Conservation (phyloP, 257 asterid species). For the Hygrophila difformis region DNA sequence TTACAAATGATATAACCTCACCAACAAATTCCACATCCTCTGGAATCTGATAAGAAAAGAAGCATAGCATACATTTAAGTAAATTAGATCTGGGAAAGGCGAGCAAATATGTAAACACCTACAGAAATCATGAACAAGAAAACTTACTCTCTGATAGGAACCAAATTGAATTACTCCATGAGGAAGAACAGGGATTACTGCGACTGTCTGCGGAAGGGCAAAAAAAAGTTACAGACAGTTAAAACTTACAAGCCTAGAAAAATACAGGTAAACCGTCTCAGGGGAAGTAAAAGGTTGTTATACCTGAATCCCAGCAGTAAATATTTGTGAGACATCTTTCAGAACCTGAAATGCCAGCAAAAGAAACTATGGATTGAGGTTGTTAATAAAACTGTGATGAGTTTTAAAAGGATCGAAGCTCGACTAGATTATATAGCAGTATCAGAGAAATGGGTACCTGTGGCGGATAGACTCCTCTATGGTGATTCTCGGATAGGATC, state of each 20-base stretch:
- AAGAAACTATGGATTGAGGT: background rate
- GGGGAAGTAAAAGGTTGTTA: background rate
- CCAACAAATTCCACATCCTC: constrained; percentile 50
- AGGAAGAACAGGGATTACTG: constrained; percentile 70
- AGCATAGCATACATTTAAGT: too few relatives aligned
- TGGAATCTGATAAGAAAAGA: constrained; percentile 50
- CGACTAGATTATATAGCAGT: too few relatives aligned
- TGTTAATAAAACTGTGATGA: too few relatives aligned
- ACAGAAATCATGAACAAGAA: constrained; percentile 6
- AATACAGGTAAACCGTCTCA: background rate
- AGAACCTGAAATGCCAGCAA: constrained; percentile 36
- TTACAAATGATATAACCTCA: constrained; percentile 39
- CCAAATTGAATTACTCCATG: constrained; percentile 80
- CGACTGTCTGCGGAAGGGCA: constrained; percentile 38
- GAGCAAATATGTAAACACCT: background rate
- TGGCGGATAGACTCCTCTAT: constrained; percentile 36
- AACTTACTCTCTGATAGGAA: constrained; percentile 41
- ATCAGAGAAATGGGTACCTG: constrained; percentile 31
- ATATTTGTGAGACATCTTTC: constrained; percentile 48
- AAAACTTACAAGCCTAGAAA: background rate
- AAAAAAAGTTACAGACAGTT: background rate
- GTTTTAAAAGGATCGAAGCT: too few relatives aligned
- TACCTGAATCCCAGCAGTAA: constrained; percentile 76
- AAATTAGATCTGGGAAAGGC: too few relatives aligned
- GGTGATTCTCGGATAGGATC: constrained; percentile 35